Evolutionary conservation across 495 filamentous ascomycete species (phyloP).

Genomic region (Wilcoxina mikolae): DNA sequence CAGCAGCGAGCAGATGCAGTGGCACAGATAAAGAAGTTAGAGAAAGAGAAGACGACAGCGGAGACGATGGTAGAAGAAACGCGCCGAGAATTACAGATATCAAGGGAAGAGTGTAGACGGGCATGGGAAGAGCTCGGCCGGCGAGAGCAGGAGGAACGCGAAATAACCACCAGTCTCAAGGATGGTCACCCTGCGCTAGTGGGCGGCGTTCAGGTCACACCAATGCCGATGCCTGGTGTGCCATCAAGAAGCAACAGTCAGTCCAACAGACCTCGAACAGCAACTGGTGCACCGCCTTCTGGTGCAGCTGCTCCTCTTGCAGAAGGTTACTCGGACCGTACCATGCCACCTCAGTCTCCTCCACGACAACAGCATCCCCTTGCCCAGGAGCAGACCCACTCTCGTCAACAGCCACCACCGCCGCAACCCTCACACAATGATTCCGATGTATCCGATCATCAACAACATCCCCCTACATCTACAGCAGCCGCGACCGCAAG

Average conservation of each 20-base stretch:
- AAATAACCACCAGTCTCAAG: constrained; percentile 66
- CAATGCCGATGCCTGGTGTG: constrained; percentile 65
- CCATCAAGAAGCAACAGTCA: constrained; percentile 48
- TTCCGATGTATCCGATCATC: constrained; percentile 15
- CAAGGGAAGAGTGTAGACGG: constrained; percentile 86
- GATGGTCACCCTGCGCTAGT: constrained; percentile 80
- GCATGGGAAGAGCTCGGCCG: constrained; percentile 96
- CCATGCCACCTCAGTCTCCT: background rate
- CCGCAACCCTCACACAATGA: constrained; percentile 12
- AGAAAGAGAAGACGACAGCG: constrained; percentile 49
- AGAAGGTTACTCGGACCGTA: background rate
- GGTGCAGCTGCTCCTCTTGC: background rate
- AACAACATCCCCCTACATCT: constrained; percentile 18
- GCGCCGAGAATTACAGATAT: constrained; percentile 80
- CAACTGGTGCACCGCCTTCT: constrained; percentile 22
- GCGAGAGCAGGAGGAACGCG: constrained; percentile 88
- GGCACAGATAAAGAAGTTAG: constrained; percentile 45
- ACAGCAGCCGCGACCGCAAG: constrained; percentile 27
- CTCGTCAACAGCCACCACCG: background rate
- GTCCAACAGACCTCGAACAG: constrained; percentile 23
- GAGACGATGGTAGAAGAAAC: constrained; percentile 71
- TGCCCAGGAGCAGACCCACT: background rate
- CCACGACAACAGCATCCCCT: constrained; percentile 1
- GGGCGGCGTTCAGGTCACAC: constrained; percentile 90
- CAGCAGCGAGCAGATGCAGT: constrained; percentile 50